Conservation (phyloP, 805 yeast genomes). For the Zygotorulaspora danielsina region DNA sequence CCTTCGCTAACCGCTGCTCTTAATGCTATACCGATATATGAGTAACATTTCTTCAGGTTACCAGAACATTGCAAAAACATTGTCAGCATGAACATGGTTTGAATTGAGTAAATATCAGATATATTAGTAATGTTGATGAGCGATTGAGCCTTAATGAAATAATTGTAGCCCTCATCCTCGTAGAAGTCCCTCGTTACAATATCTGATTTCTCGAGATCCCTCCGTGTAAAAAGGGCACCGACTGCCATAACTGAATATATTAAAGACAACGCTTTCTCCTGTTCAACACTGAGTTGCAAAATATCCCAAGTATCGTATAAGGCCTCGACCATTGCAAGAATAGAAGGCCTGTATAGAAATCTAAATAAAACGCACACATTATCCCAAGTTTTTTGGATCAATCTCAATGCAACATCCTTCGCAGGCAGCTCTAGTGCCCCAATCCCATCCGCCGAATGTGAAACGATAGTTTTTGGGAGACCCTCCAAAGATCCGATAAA, state of each 20-base stretch:
- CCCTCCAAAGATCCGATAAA: not conserved
- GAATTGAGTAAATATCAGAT: constrained; percentile 74
- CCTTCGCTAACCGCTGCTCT: constrained; percentile 82
- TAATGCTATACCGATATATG: constrained; percentile 83
- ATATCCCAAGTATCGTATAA: constrained; percentile 71
- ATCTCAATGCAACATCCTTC: constrained; percentile 62
- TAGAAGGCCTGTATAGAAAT: constrained; percentile 80
- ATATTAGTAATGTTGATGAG: constrained; percentile 79
- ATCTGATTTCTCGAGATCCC: constrained; percentile 39
- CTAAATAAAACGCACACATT: constrained; percentile 81
- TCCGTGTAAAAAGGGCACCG: constrained; percentile 71
- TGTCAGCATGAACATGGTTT: constrained; percentile 80
- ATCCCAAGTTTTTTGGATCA: constrained; percentile 76
- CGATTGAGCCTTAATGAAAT: constrained; percentile 75
- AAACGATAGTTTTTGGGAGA: not conserved
- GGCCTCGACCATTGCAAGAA: constrained; percentile 67
- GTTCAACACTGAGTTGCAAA: constrained; percentile 55
- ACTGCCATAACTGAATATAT: constrained; percentile 85
- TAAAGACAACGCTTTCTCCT: constrained; percentile 70
- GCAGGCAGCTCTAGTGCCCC: constrained; percentile 50
- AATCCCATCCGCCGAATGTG: not conserved
- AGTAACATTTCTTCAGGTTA: constrained; percentile 77
- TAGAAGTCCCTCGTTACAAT: constrained; percentile 33
- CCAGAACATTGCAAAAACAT: constrained; percentile 86
- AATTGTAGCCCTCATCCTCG: constrained; percentile 74